Conservation (phyloP, 2,329 filamentous ascomycete genomes). For the Laburnicola sp. region DNA sequence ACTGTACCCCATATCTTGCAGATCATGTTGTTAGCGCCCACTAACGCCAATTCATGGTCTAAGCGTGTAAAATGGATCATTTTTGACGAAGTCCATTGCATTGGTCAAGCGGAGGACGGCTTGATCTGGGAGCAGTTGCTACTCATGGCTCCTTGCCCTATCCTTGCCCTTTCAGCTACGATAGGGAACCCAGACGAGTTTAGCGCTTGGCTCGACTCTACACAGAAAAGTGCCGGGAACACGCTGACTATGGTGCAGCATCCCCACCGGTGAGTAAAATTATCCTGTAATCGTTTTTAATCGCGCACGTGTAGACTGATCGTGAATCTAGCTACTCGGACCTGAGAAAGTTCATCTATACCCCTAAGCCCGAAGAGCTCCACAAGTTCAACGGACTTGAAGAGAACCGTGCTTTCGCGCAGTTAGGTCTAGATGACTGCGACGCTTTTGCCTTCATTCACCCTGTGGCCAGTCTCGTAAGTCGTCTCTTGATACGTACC, state of each 20-base stretch:
- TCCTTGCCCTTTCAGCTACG: conserved; percentile 78
- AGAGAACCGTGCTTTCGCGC: conserved; percentile 36
- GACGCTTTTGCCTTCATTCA: conserved; percentile 64
- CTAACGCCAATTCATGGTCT: conserved; percentile 72
- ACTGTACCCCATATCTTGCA: conserved; percentile 79
- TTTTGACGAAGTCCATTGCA: conserved; percentile 81
- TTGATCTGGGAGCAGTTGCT: conserved; percentile 78
- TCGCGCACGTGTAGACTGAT: too few species aligned
- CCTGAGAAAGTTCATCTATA: conserved; percentile 72
- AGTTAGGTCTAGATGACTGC: conserved; percentile 54
- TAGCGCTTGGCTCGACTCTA: conserved; percentile 66
- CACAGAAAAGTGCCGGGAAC: conserved; percentile 65
- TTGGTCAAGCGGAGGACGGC: conserved; percentile 75
- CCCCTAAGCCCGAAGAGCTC: conserved; percentile 50
- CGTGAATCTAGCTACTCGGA: conserved; percentile 66
- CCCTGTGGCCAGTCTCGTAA: conserved; percentile 62
- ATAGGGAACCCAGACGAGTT: conserved; percentile 76
- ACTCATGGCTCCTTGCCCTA: conserved; percentile 72
- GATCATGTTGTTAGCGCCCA: conserved; percentile 68
- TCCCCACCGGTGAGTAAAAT: conserved; percentile 25
- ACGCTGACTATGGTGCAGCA: conserved; percentile 71
- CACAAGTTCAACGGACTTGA: conserved; percentile 56
- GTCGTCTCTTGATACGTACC: too few species aligned
- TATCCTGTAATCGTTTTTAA: too few species aligned
- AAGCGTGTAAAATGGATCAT: conserved; percentile 72